Evolutionary conservation across 2,329 filamentous ascomycete genomes (phyloP).

Genomic region (Ophiostoma novo-ulmi): DNA sequence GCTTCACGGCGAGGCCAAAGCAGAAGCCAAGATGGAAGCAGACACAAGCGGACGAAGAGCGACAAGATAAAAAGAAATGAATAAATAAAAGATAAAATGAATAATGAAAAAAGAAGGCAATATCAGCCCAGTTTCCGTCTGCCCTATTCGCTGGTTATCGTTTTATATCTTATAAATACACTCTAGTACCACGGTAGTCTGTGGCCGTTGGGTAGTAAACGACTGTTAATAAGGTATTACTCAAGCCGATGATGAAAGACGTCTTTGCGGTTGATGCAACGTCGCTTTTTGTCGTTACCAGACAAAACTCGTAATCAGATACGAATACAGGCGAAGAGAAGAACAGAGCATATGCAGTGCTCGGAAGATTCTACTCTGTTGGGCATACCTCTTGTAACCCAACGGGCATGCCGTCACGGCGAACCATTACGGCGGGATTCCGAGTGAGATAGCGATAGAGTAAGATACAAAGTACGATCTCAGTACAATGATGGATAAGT

Average conservation of each 20-base stretch:
- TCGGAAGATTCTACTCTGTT: background rate
- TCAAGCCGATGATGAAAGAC: background rate
- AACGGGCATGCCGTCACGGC: background rate
- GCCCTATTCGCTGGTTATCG: too few species aligned
- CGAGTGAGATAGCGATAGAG: background rate
- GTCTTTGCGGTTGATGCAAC: background rate
- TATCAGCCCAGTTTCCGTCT: too few species aligned
- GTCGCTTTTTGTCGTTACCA: background rate
- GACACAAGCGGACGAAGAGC: background rate
- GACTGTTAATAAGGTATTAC: background rate
- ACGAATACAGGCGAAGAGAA: background rate
- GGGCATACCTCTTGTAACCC: background rate
- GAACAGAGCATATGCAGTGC: too few species aligned
- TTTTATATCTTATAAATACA: background rate
- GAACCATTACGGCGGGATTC: conserved; percentile 4
- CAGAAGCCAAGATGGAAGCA: too few species aligned
- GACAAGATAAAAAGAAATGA: background rate
- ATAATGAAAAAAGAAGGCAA: too few species aligned
- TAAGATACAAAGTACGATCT: too few species aligned
- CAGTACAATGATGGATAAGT: background rate
- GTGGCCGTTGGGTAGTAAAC: background rate
- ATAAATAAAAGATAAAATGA: too few species aligned
- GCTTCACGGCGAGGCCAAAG: background rate
- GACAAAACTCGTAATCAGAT: background rate
- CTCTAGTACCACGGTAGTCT: background rate